These are phyloP conservation scores for Rutstroemia sydowiana DNA, from an alignment of 2,329 filamentous ascomycete species.

Conservation along the genomic window DNA sequence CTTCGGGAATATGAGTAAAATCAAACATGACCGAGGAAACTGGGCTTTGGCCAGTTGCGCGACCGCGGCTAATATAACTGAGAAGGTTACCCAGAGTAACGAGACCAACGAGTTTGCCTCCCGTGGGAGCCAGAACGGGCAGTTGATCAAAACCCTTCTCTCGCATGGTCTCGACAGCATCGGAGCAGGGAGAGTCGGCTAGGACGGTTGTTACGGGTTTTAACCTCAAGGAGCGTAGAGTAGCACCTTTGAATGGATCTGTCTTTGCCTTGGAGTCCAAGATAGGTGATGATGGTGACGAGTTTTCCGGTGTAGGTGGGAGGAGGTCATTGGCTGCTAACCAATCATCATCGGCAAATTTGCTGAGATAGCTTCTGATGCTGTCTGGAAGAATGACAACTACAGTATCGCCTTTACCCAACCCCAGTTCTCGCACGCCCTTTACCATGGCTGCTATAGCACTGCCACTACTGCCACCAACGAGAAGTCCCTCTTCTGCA, in stretches of 20 bases:
- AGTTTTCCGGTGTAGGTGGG: constrained; percentile 47
- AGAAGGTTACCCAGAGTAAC: constrained; percentile 93
- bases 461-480: constrained; percentile 88
- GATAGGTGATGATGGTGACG: constrained; percentile 33
- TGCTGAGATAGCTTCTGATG: constrained; percentile 94
- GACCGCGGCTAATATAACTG: constrained; percentile 78
- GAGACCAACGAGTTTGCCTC: constrained; percentile 74
- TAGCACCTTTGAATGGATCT: constrained; percentile 71
- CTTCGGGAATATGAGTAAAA: constrained; percentile 79
- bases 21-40: constrained; percentile 95
- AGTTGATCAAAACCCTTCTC: constrained; percentile 98
- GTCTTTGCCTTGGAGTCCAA: constrained; percentile 33
- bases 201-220: constrained; percentile 89
- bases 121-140: constrained; percentile 68
- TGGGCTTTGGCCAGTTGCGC: constrained; percentile 63
- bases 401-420: constrained; percentile 76
- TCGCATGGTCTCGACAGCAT: constrained; percentile 95
- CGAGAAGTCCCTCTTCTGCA: constrained; percentile 85
- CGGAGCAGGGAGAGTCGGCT: constrained; percentile 63
- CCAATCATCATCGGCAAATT: constrained; percentile 99
- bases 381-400: constrained; percentile 92
- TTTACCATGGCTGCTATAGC: constrained; percentile 77
- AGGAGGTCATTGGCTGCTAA: constrained; percentile 92
- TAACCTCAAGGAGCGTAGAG: constrained; percentile 73
- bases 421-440: constrained; percentile 67